Evolutionary conservation across 805 yeast genomes (phyloP), one percentile per base, ranked within the genome.

Genomic region (Starmerella asiatica): DNA sequence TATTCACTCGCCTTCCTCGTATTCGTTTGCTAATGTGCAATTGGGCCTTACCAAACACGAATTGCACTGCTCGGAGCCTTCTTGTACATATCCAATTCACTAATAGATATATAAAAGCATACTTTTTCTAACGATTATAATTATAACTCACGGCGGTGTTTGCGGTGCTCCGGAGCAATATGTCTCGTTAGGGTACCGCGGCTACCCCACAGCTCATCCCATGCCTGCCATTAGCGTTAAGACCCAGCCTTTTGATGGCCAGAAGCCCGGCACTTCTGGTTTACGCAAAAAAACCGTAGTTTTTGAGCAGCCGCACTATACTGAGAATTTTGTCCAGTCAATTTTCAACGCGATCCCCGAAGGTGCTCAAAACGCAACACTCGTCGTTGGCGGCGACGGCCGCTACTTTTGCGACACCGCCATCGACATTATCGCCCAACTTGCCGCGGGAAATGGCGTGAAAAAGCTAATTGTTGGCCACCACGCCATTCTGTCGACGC

Each of bases 251-350:
- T 88, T 73, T 61, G 68, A 62, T 32, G 98, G 86, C 63, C 98
- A 88, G 60, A 91, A 86, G 59, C 97, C 98, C 11, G 98, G 98
- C 28, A 88, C 98, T 18, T 88, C 97, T 6, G 98, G 98, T 19
- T 73, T 88, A 36, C 74, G 98, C 56, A 88, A 88, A 69, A 85
- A 79, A 64, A 94, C 88, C 32, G 69, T 68, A 19, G 86, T 83
- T 20, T 88, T 88, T 65, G 74, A 83, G 62, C 76, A 75, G 53
- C 65, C 68, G 11, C 65, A 83, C 58, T 88, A 88, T 64, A 79
- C 94, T 1, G 97, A 88, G 60, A 88, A 91, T 67, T 88, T 88
- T 64, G 71, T 91, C 50, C 98, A 88, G 61, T 73, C 95, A 6
- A 71, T 84, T 44, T 59, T 86, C 40, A 74, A 73, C 41, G 73